phyloP scores from a whole-genome alignment of 116 monocot species.

The Papilionanthe hybrid region DNA sequence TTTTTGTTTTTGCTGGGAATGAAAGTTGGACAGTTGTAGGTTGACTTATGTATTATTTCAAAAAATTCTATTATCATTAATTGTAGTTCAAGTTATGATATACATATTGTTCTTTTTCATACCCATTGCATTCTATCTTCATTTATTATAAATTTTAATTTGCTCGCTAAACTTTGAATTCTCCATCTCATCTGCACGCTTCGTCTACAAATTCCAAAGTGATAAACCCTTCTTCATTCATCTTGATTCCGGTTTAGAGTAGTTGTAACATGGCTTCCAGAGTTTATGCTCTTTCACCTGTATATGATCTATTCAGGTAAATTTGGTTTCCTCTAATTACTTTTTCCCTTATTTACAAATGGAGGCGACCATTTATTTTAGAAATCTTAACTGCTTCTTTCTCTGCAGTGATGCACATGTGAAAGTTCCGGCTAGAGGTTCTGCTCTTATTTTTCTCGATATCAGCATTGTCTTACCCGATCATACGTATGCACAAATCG shows the following conservation, averaged over 20 bases:
- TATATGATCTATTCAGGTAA: conserved; percentile 88
- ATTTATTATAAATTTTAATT: too few species aligned
- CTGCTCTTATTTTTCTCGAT: conserved; percentile 73
- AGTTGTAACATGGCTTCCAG: conserved; percentile 37
- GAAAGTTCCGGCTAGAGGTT: conserved; percentile 69
- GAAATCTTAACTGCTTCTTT: not conserved
- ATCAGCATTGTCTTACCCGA: conserved; percentile 85
- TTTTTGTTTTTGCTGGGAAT: too few species aligned
- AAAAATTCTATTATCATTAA: too few species aligned
- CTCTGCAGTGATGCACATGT: conserved; percentile 40
- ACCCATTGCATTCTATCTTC: too few species aligned
- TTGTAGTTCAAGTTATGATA: too few species aligned
- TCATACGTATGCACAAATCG: conserved; percentile 76
- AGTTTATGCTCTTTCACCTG: conserved; percentile 61
- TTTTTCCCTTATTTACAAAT: not conserved
- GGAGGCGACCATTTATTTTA: not conserved
- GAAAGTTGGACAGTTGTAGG: too few species aligned
- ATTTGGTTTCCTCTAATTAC: not conserved
- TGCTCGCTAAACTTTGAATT: too few species aligned
- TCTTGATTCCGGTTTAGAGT: not conserved
- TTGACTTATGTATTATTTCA: too few species aligned
- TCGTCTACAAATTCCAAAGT: too few species aligned
- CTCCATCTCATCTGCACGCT: too few species aligned
- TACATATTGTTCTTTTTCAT: too few species aligned
- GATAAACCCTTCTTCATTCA: not conserved